Percentiles rank a stretch among this genome's conserved stretches.
phyloP scores from a whole-genome alignment of 176 grass and related monocot species.

The Oryza officinalis region DNA sequence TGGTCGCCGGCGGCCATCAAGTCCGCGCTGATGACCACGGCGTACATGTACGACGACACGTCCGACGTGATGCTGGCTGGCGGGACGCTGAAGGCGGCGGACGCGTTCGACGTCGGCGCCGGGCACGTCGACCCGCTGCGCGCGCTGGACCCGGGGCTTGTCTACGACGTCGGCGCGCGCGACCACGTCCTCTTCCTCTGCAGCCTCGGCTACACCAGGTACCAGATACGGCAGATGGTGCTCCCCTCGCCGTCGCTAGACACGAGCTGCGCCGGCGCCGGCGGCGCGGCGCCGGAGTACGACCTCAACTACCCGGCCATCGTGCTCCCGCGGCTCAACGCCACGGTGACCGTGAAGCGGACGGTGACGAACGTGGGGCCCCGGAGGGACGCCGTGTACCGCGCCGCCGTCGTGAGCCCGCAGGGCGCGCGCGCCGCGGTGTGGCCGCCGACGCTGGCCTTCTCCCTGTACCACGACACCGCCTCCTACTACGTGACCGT shows the following conservation, averaged over 20 bases:
- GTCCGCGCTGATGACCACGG: slow-evolving; percentile 92
- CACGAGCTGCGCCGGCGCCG: slow-evolving; percentile 50
- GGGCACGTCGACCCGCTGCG: slow-evolving; percentile 76
- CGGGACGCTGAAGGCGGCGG: slow-evolving; percentile 67
- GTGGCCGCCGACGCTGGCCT: slow-evolving; percentile 62
- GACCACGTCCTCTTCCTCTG: slow-evolving; percentile 81
- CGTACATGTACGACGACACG: slow-evolving; percentile 66
- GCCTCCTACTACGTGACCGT: slow-evolving; percentile 71
- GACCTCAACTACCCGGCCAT: slow-evolving; percentile 89
- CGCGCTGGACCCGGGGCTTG: slow-evolving; percentile 78
- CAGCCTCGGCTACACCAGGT: slow-evolving; percentile 62
- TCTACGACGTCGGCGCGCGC: slow-evolving; percentile 62
- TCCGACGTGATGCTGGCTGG: slow-evolving; percentile 62
- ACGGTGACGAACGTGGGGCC: slow-evolving; percentile 76
- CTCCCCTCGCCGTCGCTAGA: slow-evolving; percentile 47
- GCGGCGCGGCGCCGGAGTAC: not conserved
- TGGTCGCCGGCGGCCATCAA: slow-evolving; percentile 88
- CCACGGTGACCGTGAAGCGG: slow-evolving; percentile 53
- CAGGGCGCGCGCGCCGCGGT: slow-evolving; percentile 52
- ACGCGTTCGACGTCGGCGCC: slow-evolving; percentile 81
- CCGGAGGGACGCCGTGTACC: slow-evolving; percentile 50
- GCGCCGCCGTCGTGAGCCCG: slow-evolving; percentile 44
- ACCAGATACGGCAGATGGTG: slow-evolving; percentile 67
- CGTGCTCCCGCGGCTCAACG: slow-evolving; percentile 51
- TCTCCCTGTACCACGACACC: slow-evolving; percentile 34